Base-by-base conservation (phyloP, 768 basidiomycete species). In the Exidia glandulosa region DNA sequence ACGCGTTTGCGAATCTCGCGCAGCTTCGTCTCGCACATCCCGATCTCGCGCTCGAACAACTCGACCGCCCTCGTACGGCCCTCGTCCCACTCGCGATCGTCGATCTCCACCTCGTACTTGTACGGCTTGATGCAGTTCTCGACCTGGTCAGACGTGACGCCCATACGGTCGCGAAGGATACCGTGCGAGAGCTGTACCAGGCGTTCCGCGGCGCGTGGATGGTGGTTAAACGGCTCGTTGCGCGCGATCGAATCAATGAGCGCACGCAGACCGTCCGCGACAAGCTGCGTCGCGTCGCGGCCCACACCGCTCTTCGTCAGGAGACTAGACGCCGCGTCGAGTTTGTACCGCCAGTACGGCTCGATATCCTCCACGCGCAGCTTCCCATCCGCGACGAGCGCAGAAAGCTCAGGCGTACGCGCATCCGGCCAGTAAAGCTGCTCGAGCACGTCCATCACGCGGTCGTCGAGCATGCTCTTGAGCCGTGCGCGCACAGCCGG, bases 51-150 rank as follows among this genome's bases (percentile, higher is more conserved):
- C 73, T 91, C 87, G 65, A 95, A 89, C 65, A 94, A 75, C 58
- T 83, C 82, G 59, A 91, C 80, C 1, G 91, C 83, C 56, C 83
- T 77, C 65, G 79, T 80, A 56, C 94, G 76, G 0, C 96, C 96
- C 2, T 77, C 68, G 65, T 91, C 90, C 96, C 96, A 99, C 71
- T 99, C 96, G 45, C 86, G 77, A 14, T 83, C 80, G 63, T 97
- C 94, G 14, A 97, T 88, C 69, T 99, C 96, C 30, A 98, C 86
- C 68, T 98, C 95, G 68, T 96, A 95, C 77, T 99, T 99, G 81
- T 84, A 97, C 31, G 95, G 96, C 74, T 99, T 99, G 79, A 99
- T 97, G 72, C 92, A 95, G 72, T 98, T 99, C 77, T 99, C 96
- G 16, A 99, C 95, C 74, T 98, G 95, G 70, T 99, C 96, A 3